phyloP scores from a whole-genome alignment of 257 asterid species.

The Echium plantagineum region DNA sequence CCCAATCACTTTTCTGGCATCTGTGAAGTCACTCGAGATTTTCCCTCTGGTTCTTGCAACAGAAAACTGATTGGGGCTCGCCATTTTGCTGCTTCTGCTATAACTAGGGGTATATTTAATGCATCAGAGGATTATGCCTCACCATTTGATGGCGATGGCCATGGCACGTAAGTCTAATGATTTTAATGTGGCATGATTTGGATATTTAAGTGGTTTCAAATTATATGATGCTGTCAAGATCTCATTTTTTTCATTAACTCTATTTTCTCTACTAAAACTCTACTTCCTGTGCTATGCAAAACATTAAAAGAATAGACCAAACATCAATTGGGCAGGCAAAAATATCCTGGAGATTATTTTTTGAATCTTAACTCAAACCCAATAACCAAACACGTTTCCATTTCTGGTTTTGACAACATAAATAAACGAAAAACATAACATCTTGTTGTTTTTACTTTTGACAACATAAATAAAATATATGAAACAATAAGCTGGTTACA shows the following conservation, averaged over 20 bases:
- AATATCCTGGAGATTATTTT: too few relatives aligned
- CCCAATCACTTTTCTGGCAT: constrained; percentile 83
- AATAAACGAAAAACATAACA: too few relatives aligned
- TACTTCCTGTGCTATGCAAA: not conserved
- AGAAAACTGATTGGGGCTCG: constrained; percentile 96
- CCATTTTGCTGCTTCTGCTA: constrained; percentile 97
- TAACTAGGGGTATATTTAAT: constrained; percentile 93
- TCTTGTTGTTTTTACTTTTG: too few relatives aligned
- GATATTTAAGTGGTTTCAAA: not conserved
- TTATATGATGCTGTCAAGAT: too few relatives aligned
- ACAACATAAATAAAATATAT: too few relatives aligned
- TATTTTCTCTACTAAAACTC: not conserved
- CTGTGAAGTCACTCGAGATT: constrained; percentile 93
- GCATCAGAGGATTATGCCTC: constrained; percentile 94
- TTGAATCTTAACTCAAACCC: too few relatives aligned
- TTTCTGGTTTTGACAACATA: too few relatives aligned
- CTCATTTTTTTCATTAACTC: too few relatives aligned
- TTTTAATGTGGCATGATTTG: not conserved
- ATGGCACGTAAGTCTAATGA: constrained; percentile 76
- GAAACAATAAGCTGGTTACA: too few relatives aligned
- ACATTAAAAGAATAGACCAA: not conserved
- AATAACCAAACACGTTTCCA: too few relatives aligned
- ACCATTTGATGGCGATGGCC: constrained; percentile 94
- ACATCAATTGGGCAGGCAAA: not conserved
- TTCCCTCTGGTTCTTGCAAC: constrained; percentile 97